Evolutionary conservation across 2,329 filamentous ascomycete genomes (phyloP).

Genomic region (Elsinoe arachidis): DNA sequence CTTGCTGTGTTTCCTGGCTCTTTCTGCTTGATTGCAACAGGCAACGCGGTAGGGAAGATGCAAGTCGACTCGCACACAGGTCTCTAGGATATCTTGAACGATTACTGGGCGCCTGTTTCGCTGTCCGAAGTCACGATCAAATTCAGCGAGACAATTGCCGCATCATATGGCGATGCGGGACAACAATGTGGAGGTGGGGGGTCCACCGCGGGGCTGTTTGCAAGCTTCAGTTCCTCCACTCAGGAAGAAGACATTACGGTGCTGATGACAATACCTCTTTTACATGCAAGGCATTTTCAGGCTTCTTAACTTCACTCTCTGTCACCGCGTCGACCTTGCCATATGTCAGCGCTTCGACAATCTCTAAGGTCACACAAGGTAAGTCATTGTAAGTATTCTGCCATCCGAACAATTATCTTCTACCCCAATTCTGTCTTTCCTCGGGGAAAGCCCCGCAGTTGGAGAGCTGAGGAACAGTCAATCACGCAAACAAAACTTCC

Average conservation of each 20-base stretch:
- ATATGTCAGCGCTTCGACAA: not conserved
- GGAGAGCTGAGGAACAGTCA: not conserved
- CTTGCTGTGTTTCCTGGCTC: not conserved
- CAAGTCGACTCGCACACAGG: no score
- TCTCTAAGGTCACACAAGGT: not conserved
- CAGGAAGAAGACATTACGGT: slow-evolving; percentile 8
- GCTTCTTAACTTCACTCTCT: no score
- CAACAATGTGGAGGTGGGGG: slow-evolving; percentile 3
- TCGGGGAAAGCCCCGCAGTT: slow-evolving; percentile 9
- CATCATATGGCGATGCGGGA: slow-evolving; percentile 4
- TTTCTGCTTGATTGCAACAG: not conserved
- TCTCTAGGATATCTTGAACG: not conserved
- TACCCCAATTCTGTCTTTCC: not conserved
- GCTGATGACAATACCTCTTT: not conserved
- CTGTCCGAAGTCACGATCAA: not conserved
- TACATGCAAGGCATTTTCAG: not conserved
- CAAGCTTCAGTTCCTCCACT: slow-evolving; percentile 2
- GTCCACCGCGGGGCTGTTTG: not conserved
- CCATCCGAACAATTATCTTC: not conserved
- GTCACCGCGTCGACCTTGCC: not conserved
- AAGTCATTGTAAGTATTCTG: not conserved
- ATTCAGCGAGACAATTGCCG: slow-evolving; percentile 4
- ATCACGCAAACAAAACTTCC: slow-evolving; percentile 6
- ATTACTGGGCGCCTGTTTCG: not conserved
- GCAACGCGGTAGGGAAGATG: not conserved